A percentile compares a stretch with the other conserved stretches of the same genome.
These are phyloP conservation scores for Colletotrichum falcatum DNA, from an alignment of 2,329 filamentous ascomycete genomes.

Conservation along the genomic window DNA sequence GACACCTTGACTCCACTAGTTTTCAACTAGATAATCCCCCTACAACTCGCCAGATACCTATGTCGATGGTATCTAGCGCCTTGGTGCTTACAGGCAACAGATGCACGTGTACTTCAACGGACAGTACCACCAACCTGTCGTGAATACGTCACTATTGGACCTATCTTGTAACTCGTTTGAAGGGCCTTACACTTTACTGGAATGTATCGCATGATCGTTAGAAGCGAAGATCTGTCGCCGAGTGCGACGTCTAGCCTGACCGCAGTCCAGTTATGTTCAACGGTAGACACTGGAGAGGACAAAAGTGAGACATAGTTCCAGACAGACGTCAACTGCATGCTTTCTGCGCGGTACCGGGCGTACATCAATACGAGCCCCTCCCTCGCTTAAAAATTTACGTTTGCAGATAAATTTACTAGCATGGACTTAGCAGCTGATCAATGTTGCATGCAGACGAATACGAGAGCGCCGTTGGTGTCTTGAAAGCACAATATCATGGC, in stretches of 20 bases:
- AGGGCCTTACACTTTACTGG: neutral
- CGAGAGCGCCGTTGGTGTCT: neutral
- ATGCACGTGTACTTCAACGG: neutral
- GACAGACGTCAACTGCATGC: neutral
- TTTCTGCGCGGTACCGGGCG: neutral
- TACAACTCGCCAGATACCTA: neutral
- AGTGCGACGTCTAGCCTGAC: neutral
- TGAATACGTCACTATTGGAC: neutral
- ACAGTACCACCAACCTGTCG: neutral
- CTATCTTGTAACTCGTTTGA: neutral
- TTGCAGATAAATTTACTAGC: neutral
- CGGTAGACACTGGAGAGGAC: neutral
- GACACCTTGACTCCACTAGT: too few relatives aligned
- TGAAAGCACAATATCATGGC: neutral
- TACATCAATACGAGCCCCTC: slow-evolving; percentile 15
- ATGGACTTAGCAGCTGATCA: neutral
- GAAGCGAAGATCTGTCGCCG: neutral
- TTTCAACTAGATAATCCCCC: too few relatives aligned
- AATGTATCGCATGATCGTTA: neutral
- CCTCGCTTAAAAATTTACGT: neutral
- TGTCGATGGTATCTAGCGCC: too few relatives aligned
- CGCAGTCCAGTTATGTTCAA: neutral
- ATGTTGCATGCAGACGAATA: neutral
- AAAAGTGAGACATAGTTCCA: slow-evolving; percentile 19
- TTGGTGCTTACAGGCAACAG: neutral